Evolutionary conservation across 352 stramenopile species (phyloP), one percentile per base, ranked within the genome.

Genomic region (Globisporangium iwayamae): DNA sequence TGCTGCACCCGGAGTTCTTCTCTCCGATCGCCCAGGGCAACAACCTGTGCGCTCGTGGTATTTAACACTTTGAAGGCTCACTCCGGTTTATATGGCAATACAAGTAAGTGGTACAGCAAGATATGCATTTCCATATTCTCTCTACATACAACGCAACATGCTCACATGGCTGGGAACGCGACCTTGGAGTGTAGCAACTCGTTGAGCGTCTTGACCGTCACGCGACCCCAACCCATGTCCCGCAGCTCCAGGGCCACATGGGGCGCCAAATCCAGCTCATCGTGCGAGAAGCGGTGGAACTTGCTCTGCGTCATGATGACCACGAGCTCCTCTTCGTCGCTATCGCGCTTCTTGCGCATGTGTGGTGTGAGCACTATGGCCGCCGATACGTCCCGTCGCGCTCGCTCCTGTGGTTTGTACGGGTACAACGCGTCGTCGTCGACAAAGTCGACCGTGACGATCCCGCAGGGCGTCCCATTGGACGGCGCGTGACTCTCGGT

Each of bases 401-500:
- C 16, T 8, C 43, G 43, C 7, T 50, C 43, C 18, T 50, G n/a
- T 22, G 43, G 43, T 11, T 16, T 9, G 43, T 50, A 50, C 1
- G 43, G 43, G 7, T 50, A 50, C 16, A 22, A 18, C 43, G 16
- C 43, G 43, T 50, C 43, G n/a, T 50, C 14, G 20, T 50, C 43
- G 0, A 58, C 52, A n/a, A 13, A 30, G 10, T 58, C 52, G 32
- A 43, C 2, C 10, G 52, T 39, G 20, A 58, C 9, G 14, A 58
- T 13, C 0, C 52, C 46, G 13, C 58, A 63, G 13, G 58, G 43
- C 9, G 1, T 30, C 28, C 46, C 32, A 30, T 20, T 53, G 7
- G 18, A 11, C 4, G 38, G 32, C 47, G 46, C 46, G 58, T 63
- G 58, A 34, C 46, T 56, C 34, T 63, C 43, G 13, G 14, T 50